Evolutionary conservation across 805 yeast species (phyloP).

Genomic region (Pichia paraexigua): DNA sequence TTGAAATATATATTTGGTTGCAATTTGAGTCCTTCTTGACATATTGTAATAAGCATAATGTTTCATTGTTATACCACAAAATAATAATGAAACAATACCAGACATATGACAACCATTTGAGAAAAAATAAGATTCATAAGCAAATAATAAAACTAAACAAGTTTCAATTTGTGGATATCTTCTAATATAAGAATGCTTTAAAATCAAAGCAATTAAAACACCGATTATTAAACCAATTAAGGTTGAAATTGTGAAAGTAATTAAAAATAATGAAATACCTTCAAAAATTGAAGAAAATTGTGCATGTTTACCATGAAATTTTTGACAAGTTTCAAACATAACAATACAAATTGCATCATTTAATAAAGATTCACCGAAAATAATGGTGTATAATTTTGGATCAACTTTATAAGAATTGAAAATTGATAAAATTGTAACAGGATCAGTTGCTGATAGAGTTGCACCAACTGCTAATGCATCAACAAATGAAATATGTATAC

Average conservation of each 20-base stretch:
- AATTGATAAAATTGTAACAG: constrained; percentile 91
- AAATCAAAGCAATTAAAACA: constrained; percentile 75
- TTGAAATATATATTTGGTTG: constrained; percentile 92
- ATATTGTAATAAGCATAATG: constrained; percentile 96
- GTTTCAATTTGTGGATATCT: constrained; percentile 97
- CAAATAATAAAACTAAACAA: constrained; percentile 80
- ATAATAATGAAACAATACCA: constrained; percentile 88
- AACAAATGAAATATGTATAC: constrained; percentile 83
- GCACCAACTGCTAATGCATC: constrained; percentile 98
- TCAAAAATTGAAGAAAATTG: constrained; percentile 73
- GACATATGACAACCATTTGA: constrained; percentile 99
- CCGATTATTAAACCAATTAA: constrained; percentile 87
- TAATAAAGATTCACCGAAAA: constrained; percentile 90
- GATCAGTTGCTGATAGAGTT: constrained; percentile 95
- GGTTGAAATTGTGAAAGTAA: constrained; percentile 88
- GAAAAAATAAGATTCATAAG: constrained; percentile 94
- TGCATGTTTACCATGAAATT: constrained; percentile 82
- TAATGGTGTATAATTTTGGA: constrained; percentile 93
- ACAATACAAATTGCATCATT: constrained; percentile 98
- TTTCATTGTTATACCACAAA: constrained; percentile 94
- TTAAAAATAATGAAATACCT: constrained; percentile 87
- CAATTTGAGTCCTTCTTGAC: constrained; percentile 95
- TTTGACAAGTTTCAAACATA: constrained; percentile 97
- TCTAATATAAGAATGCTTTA: constrained; percentile 89
- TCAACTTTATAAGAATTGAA: constrained; percentile 97